Conservation (phyloP, 345 rosid species). For the Euphorbia lathyris region DNA sequence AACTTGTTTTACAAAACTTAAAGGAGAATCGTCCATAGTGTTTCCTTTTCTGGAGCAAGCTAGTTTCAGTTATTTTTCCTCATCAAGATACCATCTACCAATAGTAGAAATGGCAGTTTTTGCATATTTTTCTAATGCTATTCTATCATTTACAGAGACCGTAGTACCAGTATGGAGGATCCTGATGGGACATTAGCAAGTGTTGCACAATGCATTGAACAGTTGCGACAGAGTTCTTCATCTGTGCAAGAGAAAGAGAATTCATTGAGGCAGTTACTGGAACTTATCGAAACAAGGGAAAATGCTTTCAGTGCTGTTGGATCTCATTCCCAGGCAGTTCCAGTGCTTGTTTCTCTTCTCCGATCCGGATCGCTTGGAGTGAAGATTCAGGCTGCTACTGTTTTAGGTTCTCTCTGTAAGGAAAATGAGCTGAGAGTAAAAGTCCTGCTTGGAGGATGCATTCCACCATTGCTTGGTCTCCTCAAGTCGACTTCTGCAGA, state of each 20-base stretch:
- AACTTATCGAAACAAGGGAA: constrained; percentile 90
- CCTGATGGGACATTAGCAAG: constrained; percentile 98
- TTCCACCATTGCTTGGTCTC: constrained; percentile 98
- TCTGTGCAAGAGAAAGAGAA: constrained; percentile 89
- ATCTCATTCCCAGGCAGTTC: constrained; percentile 99
- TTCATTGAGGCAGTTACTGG: constrained; percentile 82
- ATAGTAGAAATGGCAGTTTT: constrained; percentile 11
- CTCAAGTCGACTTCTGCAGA: constrained; percentile 95
- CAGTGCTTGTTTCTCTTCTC: constrained; percentile 98
- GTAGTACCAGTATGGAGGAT: constrained; percentile 95
- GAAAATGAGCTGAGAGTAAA: constrained; percentile 97
- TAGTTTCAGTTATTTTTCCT: not conserved
- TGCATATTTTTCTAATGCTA: constrained; percentile 19
- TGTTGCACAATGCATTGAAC: constrained; percentile 99
- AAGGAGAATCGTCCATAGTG: not conserved
- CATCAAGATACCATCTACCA: not conserved
- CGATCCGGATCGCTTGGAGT: constrained; percentile 93
- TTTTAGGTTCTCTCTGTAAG: constrained; percentile 94
- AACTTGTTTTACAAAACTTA: constrained; percentile 4
- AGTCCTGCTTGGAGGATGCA: constrained; percentile 98
- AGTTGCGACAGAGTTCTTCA: constrained; percentile 81
- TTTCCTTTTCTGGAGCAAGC: not conserved
- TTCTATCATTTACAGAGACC: constrained; percentile 60
- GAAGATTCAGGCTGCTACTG: constrained; percentile 94
- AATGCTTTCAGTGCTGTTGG: constrained; percentile 98